A percentile compares a stretch with the other conserved stretches of the same genome.
Conservation (phyloP, 139 green algal genomes). For the Tetradesmus lagerheimii region DNA sequence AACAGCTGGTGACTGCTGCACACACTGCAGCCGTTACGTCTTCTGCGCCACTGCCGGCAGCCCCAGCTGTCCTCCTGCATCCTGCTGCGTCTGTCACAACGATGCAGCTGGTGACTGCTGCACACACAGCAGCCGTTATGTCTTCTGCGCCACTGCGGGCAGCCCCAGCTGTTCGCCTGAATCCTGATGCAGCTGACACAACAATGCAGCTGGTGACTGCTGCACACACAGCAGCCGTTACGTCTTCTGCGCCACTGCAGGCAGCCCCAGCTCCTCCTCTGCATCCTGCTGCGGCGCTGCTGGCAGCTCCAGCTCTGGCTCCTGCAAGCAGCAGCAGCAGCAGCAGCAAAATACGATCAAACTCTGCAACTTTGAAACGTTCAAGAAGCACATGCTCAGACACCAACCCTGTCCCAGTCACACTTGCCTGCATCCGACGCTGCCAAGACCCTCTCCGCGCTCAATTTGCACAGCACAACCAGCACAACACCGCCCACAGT, state of each 20-base stretch:
- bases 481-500: too few species aligned
- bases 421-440: not conserved
- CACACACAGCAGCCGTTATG: not conserved
- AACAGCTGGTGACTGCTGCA: not conserved
- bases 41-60: conserved; percentile 61
- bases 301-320: conserved; percentile 74
- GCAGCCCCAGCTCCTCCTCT: conserved; percentile 68
- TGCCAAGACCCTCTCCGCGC: too few species aligned
- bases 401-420: not conserved
- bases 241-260: conserved; percentile 50
- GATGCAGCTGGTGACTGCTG: not conserved
- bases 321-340: conserved; percentile 53
- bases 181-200: not conserved
- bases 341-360: not conserved
- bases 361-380: not conserved
- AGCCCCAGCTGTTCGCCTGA: conserved; percentile 67
- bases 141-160: conserved; percentile 55
- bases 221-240: too few species aligned
- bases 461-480: not conserved
- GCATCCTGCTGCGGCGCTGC: conserved; percentile 51
- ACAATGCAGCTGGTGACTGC: too few species aligned
- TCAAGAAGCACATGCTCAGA: not conserved
- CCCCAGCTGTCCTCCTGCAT: conserved; percentile 62
- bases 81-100: not conserved
- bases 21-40: not conserved